Evolutionary conservation across 1,284 basidiomycete species (phyloP), one percentile per base, ranked within the genome.

Genomic region (Boletus semigastroideus): DNA sequence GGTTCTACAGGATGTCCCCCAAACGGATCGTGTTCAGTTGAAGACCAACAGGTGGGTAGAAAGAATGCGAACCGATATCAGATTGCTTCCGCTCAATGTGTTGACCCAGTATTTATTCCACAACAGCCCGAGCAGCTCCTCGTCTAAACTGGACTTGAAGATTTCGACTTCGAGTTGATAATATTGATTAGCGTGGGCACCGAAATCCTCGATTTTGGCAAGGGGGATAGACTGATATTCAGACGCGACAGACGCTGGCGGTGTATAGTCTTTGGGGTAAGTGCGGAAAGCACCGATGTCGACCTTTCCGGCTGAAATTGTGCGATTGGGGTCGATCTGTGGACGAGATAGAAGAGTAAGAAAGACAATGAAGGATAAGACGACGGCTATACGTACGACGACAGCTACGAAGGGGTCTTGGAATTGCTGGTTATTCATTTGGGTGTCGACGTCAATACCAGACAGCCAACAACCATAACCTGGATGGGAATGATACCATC

Each of bases 71-170:
- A 95, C 94, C 39, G 92, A 92, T 40, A 98, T 89, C 31, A 98
- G 72, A 3, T 93, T 87, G 64, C 90, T 94, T 65, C 94, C 92
- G 63, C 90, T 91, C 30, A 99, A 78, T 0, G 96, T 98, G 62
- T 92, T 94, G 17, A 96, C 92, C 96, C 96, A 99, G 65, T 99
- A 99, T 74, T 98, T 98, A 76, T 99, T 98, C 96, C 96, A 99
- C 20, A 99, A 73, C 65, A 95, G 73, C 30, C 90, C 90, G 28
- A 99, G 78, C 13, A 99, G 73, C 61, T 94, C 85, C 19, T 85
- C 86, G 65, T 99, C 96, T 41, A 95, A 73, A 52, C 80, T 84
- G 17, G 86, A 90, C 72, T 96, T 98, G 83, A 98, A 99, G 49
- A 97, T 89, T 69, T 96, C 90, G 20, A 99, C 87, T 42, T 96